A percentile compares a stretch with the other conserved stretches of the same genome.
Conservation (phyloP, 177 flowering plant genomes). For the Vitis hybrid region DNA sequence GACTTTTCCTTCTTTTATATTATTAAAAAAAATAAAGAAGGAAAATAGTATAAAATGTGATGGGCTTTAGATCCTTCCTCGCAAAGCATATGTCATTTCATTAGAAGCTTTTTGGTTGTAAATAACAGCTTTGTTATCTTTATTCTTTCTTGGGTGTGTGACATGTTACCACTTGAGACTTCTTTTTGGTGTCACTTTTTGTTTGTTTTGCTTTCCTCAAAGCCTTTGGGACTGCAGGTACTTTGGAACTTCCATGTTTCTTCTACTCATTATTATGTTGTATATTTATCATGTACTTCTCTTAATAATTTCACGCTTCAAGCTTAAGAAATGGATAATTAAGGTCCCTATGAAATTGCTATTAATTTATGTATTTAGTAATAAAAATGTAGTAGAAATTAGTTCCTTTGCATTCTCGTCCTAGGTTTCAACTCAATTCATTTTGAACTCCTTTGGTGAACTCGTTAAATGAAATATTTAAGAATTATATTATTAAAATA, state of each 20-base stretch:
- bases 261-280: no score
- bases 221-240: neutral
- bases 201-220: constrained; percentile 28
- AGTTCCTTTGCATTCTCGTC: no score
- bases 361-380: no score
- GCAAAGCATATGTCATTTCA: constrained; percentile 32
- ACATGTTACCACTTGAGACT: constrained; percentile 40
- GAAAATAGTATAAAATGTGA: neutral
- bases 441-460: no score
- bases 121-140: constrained; percentile 35
- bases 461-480: no score
- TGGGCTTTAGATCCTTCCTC: constrained; percentile 32
- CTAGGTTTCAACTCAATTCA: no score
- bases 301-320: no score
- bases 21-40: constrained; percentile 2
- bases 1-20: constrained; percentile 7
- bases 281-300: no score
- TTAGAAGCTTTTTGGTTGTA: constrained; percentile 30
- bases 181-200: constrained; percentile 35
- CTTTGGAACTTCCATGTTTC: neutral
- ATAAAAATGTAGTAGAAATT: no score
- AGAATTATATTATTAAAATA: no score
- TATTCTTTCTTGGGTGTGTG: constrained; percentile 29
- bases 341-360: no score
- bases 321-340: no score